Evolutionary conservation across 768 basidiomycete genomes (phyloP), one percentile per base, ranked within the genome.

Genomic region (Boletus bicolor): DNA sequence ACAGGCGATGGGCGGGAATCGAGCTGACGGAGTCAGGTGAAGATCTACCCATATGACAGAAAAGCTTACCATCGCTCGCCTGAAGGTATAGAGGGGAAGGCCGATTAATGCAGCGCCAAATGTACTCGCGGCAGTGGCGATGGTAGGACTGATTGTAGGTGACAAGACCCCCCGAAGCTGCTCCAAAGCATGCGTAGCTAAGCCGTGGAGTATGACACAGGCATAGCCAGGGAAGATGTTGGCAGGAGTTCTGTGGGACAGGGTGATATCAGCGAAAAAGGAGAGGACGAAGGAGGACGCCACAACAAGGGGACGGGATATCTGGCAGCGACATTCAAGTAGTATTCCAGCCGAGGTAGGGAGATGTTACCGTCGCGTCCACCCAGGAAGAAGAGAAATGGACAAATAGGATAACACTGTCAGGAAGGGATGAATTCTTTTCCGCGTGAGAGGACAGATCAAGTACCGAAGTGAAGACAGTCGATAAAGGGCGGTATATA

Each of bases 311-410:
- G 79, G 72, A 64, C 80, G 82, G 34, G 80, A 76, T 26, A 79
- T 73, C 85, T 89, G 58, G 35, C 26, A 43, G 37, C 19, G 9
- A 53, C 4, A 44, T 44, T 7, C 44, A 35, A 56, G 49, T 34
- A 19, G 34, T 26, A 49, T 38, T 35, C 34, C 38, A 14, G 70
- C 80, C 64, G 61, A 83, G 84, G 48, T 77, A 78, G 44, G 77
- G 71, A 46, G 79, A 73, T 53, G 65, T 77, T 39, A 82, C 63
- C 52, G 87, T 66, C 6, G 82, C 74, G 51, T 79, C 77, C 46
- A 85, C 74, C 86, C 87, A 90, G 42, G 85, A 73, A 24, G 81
- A 74, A 7, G 88, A 84, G 68, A 87, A 87, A 64, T 89, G 85
- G 21, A 82, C 73, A 62, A 91, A 83, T 35, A 91, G 61, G 42